Base-by-base conservation (phyloP, 1,284 basidiomycete genomes). In the Mrakiaceae sp. region DNA sequence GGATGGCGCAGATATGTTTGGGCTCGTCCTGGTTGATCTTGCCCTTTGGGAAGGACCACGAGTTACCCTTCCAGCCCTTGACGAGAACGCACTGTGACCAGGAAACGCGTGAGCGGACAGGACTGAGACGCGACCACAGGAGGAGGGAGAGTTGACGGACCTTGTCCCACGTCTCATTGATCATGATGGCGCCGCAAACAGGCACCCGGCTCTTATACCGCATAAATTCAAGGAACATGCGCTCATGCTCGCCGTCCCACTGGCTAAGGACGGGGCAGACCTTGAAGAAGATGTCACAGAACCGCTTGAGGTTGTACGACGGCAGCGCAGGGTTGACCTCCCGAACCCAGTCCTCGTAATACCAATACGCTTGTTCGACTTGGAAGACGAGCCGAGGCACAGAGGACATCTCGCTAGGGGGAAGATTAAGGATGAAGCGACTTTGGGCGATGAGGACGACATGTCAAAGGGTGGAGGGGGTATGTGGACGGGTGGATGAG, bases 281-380 rank as follows among this genome's bases (percentile, higher is more conserved):
- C 68, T 84, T 83, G 75, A 97, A 93, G 70, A 99, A 81, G 78
- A 90, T 87, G 59, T 88, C 86, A n/a, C 92, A 95, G 78, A 99
- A 99, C 70, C 86, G 87, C 79, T 95, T 93, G 70, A 98, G 84
- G 39, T 85, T 83, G 67, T 91, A 81, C 0, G 92, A 89, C 0
- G 93, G 94, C 49, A 98, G 84, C 64, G 85, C 83, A 2, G 88
- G 87, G 70, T 96, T 91, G 74, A 88, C 82, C 74, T 92, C 90
- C 54, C 95, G 87, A 68, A 98, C 85, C 72, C 97, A 98, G 77
- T 99, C 96, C 79, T 98, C 95, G 74, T 99, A 99, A 77, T 93
- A 99, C 96, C 96, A 99, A 76, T 75, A 96, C 90, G 96, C 96
- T 82, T 98, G 94, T 78, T 99, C 96, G 66, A 98, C 92, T 78